These are phyloP conservation scores for Neurospora sp. DNA, from an alignment of 495 filamentous ascomycete genomes.

Conservation along the genomic window DNA sequence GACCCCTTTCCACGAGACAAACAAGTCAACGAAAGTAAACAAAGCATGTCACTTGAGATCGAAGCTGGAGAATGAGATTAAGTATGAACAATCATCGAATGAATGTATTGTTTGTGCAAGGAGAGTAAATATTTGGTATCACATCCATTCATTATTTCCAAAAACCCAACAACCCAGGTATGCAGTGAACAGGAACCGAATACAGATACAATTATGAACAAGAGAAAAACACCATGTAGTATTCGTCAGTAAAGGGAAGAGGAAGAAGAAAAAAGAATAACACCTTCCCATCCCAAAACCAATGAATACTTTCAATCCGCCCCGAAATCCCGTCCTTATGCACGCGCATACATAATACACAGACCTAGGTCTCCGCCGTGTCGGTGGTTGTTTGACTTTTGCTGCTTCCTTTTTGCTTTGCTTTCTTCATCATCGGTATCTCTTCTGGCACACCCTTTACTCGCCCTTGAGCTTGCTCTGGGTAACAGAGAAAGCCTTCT, in stretches of 20 bases:
- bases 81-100: neutral
- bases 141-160: constrained; percentile 1
- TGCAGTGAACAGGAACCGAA: neutral
- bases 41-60: neutral
- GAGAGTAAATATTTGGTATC: neutral
- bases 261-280: neutral
- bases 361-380: neutral
- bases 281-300: neutral
- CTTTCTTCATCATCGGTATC: neutral
- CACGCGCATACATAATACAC: neutral
- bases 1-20: neutral
- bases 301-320: neutral
- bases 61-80: neutral
- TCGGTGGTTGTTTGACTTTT: neutral
- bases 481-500: constrained; percentile 53
- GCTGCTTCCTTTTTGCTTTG: neutral
- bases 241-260: neutral
- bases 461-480: constrained; percentile 66
- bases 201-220: neutral
- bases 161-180: neutral
- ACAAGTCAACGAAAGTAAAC: neutral
- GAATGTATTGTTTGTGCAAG: constrained; percentile 1
- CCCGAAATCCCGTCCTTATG: neutral
- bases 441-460: constrained; percentile 26
- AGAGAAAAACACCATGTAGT: neutral